Base-by-base conservation (phyloP, 192 early-diverging fungal genomes). In the Nowakowskiella sp. region DNA sequence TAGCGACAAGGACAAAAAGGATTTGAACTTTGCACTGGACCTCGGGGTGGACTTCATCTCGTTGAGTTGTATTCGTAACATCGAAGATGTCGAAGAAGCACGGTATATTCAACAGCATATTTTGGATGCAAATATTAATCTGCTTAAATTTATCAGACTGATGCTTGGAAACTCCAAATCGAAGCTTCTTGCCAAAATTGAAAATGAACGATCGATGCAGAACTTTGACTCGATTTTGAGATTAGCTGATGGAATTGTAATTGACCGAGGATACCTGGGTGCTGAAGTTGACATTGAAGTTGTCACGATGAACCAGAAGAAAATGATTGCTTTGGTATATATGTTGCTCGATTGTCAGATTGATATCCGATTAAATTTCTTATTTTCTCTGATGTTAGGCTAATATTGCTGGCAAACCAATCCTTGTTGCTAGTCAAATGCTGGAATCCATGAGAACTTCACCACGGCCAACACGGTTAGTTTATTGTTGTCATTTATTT, bases 401-500 rank as follows among this genome's bases (percentile, higher is more conserved):
- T 19, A 81, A 81, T 47, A 47, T 68, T 31, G 50, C 67, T 42
- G 78, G 78, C 8, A 81, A 81, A 58, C 63, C 73, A 21, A 68
- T 78, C 24, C 46, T 81, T n/a, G 61, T 81, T 33, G 72, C 74
- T 13, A 81, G 78, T 62, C 78, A 81, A 47, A 78, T 81, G 58
- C 66, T 81, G 31, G 78, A 81, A 53, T 70, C 67, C 19, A 81
- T 81, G 78, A 42, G 54, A 30, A 67, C 62, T 32, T 74, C 71
- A 42, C 70, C 70, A 7, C 55, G 78, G 9, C 78, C 78, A 13
- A 62, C 69, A 6, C 71, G 78, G 46, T 73, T 60, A 24, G 71
- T 62, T 44, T 39, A 63, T 68, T 10, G 69, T 69, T 44, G 67
- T 58, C 52, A 49, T 26, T 26, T 2, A 29, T 29, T 6, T 22